Percentiles rank a stretch among this genome's conserved stretches.
Conservation (phyloP, 495 filamentous ascomycete species). For the Aspergillus kassunensis region DNA sequence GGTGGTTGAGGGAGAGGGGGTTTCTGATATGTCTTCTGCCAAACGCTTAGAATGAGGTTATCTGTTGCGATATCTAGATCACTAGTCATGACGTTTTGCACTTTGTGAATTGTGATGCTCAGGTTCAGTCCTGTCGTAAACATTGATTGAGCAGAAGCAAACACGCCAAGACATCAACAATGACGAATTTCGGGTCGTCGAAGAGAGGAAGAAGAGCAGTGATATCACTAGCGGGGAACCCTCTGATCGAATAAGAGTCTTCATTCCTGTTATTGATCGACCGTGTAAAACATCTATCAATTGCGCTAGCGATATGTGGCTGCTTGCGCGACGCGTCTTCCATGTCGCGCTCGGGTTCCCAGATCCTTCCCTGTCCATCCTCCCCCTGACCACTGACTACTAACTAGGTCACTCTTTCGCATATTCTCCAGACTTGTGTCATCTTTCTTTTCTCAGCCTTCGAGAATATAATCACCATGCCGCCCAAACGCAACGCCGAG, state of each 20-base stretch:
- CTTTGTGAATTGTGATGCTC: not conserved
- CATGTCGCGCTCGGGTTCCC: not conserved
- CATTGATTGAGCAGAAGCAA: too few species aligned
- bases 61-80: not conserved
- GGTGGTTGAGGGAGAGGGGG: slow-evolving; percentile 47
- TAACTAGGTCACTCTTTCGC: not conserved
- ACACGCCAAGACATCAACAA: too few species aligned
- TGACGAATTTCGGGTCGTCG: too few species aligned
- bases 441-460: too few species aligned
- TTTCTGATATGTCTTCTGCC: slow-evolving; percentile 43
- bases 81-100: not conserved
- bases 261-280: too few species aligned
- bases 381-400: not conserved
- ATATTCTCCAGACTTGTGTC: not conserved
- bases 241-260: too few species aligned
- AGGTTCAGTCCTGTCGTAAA: too few species aligned
- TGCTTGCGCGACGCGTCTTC: slow-evolving; percentile 1
- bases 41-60: slow-evolving; percentile 34
- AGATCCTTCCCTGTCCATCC: not conserved
- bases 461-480: slow-evolving; percentile 3
- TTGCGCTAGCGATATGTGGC: not conserved
- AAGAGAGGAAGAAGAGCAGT: too few species aligned
- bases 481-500: slow-evolving; percentile 3
- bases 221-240: too few species aligned
- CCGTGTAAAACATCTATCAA: not conserved